These are phyloP conservation scores for Fusarium xylarioides DNA, from an alignment of 2,329 filamentous ascomycete genomes.

Conservation along the genomic window DNA sequence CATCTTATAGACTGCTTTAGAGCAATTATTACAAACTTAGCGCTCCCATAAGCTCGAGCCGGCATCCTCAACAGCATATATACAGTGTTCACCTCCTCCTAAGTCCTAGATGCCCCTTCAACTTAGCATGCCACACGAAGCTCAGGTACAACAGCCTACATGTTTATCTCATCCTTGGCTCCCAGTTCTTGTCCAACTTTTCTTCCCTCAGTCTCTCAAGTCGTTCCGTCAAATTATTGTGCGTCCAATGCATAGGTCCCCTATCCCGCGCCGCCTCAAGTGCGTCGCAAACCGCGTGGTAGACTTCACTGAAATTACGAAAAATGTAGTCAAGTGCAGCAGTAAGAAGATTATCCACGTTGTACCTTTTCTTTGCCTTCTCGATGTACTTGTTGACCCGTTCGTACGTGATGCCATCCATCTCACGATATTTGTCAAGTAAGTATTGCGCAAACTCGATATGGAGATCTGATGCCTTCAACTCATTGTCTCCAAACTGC, in stretches of 20 bases:
- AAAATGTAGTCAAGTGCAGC: slow-evolving; percentile 36
- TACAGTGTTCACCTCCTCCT: not conserved
- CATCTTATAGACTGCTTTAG: not conserved
- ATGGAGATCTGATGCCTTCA: slow-evolving; percentile 35
- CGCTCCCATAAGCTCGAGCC: not conserved
- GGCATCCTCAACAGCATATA: not conserved
- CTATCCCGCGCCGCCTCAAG: slow-evolving; percentile 31
- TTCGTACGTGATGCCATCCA: slow-evolving; percentile 37
- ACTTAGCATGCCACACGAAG: not conserved
- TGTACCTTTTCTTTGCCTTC: slow-evolving; percentile 24
- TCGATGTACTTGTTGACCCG: slow-evolving; percentile 32
- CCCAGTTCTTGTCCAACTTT: slow-evolving; percentile 4
- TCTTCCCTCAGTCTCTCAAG: slow-evolving; percentile 28
- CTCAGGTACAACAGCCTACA: not conserved
- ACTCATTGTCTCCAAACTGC: slow-evolving; percentile 20
- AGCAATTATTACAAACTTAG: not conserved
- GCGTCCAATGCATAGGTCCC: slow-evolving; percentile 33
- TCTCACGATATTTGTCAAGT: slow-evolving; percentile 37
- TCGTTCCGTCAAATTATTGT: slow-evolving; percentile 29
- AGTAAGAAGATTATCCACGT: slow-evolving; percentile 36
- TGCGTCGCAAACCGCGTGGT: slow-evolving; percentile 31
- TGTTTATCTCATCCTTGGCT: not conserved
- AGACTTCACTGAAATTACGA: slow-evolving; percentile 34
- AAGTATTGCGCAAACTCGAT: slow-evolving; percentile 39
- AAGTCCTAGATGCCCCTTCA: not conserved